These are phyloP conservation scores for Eurotiales sp. DNA, from an alignment of 2,329 filamentous ascomycete genomes.

Conservation along the genomic window DNA sequence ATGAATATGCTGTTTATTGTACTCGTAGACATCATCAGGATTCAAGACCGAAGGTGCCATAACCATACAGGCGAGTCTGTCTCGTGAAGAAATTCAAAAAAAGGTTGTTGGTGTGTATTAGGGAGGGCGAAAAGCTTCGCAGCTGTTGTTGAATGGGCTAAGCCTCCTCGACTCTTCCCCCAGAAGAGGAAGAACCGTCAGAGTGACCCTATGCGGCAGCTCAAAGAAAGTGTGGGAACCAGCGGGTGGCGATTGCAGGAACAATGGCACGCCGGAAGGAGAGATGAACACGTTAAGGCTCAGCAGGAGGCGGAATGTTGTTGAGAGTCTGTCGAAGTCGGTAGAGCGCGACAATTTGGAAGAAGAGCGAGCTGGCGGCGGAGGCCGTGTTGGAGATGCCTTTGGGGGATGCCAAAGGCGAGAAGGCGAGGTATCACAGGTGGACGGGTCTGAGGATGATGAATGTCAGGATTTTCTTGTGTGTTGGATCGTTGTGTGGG, in stretches of 20 bases:
- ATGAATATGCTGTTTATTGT: constrained; percentile 26
- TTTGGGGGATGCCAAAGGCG: constrained; percentile 41
- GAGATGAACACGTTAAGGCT: constrained; percentile 23
- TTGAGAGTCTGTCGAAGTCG: constrained; percentile 46
- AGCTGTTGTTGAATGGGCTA: constrained; percentile 86
- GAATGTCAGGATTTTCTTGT: no score
- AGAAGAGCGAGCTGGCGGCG: constrained; percentile 27
- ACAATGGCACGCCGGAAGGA: constrained; percentile 35
- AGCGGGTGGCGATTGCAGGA: constrained; percentile 31
- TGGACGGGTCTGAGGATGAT: neutral
- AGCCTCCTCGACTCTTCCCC: constrained; percentile 99
- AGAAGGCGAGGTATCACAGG: neutral
- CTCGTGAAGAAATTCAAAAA: constrained; percentile 15
- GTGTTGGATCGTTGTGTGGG: neutral
- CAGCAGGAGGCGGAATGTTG: constrained; percentile 44
- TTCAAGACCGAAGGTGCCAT: constrained; percentile 69
- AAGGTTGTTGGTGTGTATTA: constrained; percentile 56
- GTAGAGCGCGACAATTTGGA: constrained; percentile 43
- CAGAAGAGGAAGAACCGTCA: constrained; percentile 97
- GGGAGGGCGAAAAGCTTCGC: constrained; percentile 91
- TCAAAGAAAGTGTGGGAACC: constrained; percentile 63
- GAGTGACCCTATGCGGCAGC: constrained; percentile 99
- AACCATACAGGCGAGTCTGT: constrained; percentile 47
- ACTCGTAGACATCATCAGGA: constrained; percentile 44
- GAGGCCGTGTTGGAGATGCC: constrained; percentile 37